Base-by-base conservation (phyloP, 441 rosid species). In the Pelargonium myrrhifolium region DNA sequence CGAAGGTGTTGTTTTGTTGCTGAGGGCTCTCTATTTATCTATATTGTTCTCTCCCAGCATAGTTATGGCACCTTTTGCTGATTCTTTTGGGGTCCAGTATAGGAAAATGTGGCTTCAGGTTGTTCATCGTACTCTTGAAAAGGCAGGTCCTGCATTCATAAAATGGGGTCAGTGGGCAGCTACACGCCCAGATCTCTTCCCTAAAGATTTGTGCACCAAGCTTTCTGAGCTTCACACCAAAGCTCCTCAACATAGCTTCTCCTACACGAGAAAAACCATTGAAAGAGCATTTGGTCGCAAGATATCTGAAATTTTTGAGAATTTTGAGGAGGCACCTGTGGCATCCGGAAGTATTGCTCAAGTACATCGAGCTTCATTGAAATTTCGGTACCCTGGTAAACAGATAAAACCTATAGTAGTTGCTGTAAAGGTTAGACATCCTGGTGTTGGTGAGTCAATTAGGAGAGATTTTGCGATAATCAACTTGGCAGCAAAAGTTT, bases 141-240 rank as follows among this genome's bases (percentile, higher is more conserved):
- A 42, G 68, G 98, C 98, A 64, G 99, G 99, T 68, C 98, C 99
- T 61, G 99, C 99, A 62, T 96, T 96, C 73, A 96, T 96, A 70
- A 96, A 96, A 83, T 96, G 99, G 99, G 99, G 99, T 69, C 98
- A 96, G 70, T 96, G 99, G 99, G 99, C 99, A 62, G 99, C 99
- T 24, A 93, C 99, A 24, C 77, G 99, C 66, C 98, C 99, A 12
- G 99, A 96, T 81, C 98, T 96, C 62, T 96, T 96, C 74, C 90
- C 97, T 43, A 81, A 87, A 80, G 98, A 96, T 85, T 66, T 96
- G 22, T 96, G 99, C 74, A 80, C 75, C 40, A 84, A 96, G 81
- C 99, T 96, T 73, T 80, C 99, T 4, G 96, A 89, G 85, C 97
- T 96, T 66, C 99, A 96, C 65, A 83, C 84, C 31, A 79, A 85